Conservation (phyloP, 306 rosid genomes). For the Potentilla sterilis region DNA sequence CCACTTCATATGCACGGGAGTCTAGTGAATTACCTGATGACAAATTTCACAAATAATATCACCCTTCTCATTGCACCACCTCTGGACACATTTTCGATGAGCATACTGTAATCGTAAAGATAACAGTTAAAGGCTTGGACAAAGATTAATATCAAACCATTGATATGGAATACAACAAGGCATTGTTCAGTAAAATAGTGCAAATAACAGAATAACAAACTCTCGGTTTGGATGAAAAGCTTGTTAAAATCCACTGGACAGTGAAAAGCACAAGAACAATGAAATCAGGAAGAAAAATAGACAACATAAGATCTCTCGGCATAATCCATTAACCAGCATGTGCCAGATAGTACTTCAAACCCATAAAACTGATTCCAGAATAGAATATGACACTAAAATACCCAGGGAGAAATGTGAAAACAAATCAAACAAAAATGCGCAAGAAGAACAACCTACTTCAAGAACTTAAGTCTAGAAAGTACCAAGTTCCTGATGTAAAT, state of each 20-base stretch:
- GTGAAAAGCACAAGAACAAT: background rate
- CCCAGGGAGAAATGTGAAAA: background rate
- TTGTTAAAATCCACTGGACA: background rate
- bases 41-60: conserved; percentile 66
- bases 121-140: background rate
- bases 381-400: background rate
- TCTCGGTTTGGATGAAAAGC: background rate
- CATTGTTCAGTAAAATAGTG: background rate
- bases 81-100: conserved; percentile 62
- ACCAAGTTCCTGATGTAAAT: background rate
- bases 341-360: background rate
- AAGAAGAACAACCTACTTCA: conserved; percentile 6
- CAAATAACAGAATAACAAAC: background rate
- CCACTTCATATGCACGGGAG: background rate
- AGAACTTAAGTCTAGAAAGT: background rate
- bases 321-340: background rate
- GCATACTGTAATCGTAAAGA: conserved; percentile 41
- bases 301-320: background rate
- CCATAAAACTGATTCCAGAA: background rate
- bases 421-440: background rate
- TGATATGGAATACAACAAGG: background rate
- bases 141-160: background rate
- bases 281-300: background rate
- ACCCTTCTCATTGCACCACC: conserved; percentile 73
- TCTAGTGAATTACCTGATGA: conserved; percentile 42